Percentiles rank a stretch among this genome's conserved stretches.
These are phyloP conservation scores for Solanum tarijense DNA, from an alignment of 257 asterid genomes.

Conservation along the genomic window DNA sequence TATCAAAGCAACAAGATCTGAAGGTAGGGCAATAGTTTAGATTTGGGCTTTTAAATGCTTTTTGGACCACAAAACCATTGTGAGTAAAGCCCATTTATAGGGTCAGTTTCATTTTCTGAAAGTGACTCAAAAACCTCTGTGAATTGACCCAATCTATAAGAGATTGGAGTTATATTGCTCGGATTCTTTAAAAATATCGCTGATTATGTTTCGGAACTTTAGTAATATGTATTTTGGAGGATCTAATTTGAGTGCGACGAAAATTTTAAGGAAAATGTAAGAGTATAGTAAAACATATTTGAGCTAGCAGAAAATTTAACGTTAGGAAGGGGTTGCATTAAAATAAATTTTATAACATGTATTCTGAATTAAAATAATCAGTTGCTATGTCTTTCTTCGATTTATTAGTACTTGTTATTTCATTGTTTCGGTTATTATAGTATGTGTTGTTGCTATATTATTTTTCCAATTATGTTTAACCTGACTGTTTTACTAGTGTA, in stretches of 20 bases:
- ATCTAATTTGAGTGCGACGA: neutral
- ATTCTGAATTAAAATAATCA: neutral
- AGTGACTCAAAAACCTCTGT: neutral
- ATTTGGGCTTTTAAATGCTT: neutral
- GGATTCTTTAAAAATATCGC: neutral
- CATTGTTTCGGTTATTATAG: neutral
- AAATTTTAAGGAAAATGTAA: neutral
- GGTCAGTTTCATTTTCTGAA: neutral
- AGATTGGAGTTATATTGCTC: neutral
- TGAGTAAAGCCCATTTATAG: neutral
- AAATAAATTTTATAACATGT: neutral
- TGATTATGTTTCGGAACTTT: fast-evolving
- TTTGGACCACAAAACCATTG: neutral
- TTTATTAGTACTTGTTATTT: neutral
- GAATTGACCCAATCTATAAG: neutral
- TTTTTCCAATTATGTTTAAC: neutral
- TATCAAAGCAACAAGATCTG: neutral
- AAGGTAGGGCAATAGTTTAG: neutral
- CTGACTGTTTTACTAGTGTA: neutral
- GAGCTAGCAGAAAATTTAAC: neutral
- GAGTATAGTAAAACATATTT: neutral
- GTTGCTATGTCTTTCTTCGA: neutral
- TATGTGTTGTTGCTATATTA: neutral
- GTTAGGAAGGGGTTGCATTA: neutral
- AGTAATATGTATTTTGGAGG: neutral